A percentile compares a stretch with the other conserved stretches of the same genome.
Evolutionary conservation across 2,329 filamentous ascomycete species (phyloP).

Genomic region (Pseudocercospora fijiensis): DNA sequence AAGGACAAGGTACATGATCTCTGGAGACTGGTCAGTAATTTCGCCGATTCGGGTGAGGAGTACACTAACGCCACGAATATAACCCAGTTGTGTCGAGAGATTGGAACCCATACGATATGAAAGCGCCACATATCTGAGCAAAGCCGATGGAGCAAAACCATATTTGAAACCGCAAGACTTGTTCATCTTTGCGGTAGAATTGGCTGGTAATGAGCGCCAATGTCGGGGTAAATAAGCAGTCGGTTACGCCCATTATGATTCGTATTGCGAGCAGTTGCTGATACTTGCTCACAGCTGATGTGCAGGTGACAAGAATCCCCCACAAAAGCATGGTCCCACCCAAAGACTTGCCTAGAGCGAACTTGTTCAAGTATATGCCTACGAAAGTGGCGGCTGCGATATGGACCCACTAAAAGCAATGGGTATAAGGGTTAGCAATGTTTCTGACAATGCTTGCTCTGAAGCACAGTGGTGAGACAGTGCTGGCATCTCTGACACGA

Average conservation of each 20-base stretch:
- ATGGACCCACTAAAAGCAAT: background rate
- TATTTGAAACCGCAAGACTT: conserved; percentile 42
- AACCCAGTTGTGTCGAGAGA: conserved; percentile 43
- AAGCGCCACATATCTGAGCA: conserved; percentile 14
- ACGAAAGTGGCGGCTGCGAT: background rate
- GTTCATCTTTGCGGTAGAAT: conserved; percentile 50
- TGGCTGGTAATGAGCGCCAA: conserved; percentile 49
- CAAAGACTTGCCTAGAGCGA: conserved; percentile 61
- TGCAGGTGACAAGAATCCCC: conserved; percentile 59
- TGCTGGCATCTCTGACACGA: no score
- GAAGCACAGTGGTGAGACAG: no score
- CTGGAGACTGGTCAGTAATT: conserved; percentile 45
- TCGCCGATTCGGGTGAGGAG: conserved; percentile 47
- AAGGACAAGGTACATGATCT: conserved; percentile 56
- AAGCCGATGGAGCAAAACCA: conserved; percentile 19
- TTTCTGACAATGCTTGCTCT: no score
- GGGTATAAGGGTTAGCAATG: no score
- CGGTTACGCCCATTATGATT: conserved; percentile 3
- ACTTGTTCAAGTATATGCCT: conserved; percentile 53
- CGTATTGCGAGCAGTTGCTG: conserved; percentile 51
- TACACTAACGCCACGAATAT: background rate
- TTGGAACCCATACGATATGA: conserved; percentile 46
- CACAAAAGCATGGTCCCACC: conserved; percentile 62
- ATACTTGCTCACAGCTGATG: conserved; percentile 61
- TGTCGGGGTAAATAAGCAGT: background rate